phyloP scores from a whole-genome alignment of 345 rosid species.

The Pistacia integerrima region DNA sequence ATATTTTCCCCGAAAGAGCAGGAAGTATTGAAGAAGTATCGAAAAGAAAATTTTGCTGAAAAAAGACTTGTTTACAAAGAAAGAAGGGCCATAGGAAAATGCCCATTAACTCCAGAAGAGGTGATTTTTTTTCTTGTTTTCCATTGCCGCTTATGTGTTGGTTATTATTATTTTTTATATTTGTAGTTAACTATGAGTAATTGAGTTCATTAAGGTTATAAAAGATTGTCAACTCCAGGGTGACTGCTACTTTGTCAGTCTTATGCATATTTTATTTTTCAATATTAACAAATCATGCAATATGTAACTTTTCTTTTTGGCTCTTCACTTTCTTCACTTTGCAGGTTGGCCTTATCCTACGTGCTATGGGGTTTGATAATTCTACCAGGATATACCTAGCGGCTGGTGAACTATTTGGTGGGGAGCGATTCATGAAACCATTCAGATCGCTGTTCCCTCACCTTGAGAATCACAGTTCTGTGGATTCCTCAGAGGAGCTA shows the following conservation, averaged over 20 bases:
- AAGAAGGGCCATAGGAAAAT: conserved; percentile 90
- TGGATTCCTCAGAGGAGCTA: conserved; percentile 75
- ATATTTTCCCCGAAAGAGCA: conserved; percentile 82
- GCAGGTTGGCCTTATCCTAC: conserved; percentile 93
- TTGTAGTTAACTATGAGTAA: background rate
- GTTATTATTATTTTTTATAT: background rate
- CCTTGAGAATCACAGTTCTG: conserved; percentile 93
- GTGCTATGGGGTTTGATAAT: conserved; percentile 89
- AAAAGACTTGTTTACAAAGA: conserved; percentile 66
- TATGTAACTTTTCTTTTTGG: background rate
- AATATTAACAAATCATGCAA: background rate
- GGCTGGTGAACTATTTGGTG: conserved; percentile 96
- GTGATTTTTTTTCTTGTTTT: conserved; percentile 33
- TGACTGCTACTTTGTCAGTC: background rate
- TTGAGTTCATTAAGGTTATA: conserved; percentile 1
- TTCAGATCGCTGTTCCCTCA: conserved; percentile 77
- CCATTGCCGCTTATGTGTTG: conserved; percentile 7
- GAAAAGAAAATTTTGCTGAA: conserved; percentile 78
- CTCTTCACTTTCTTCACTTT: conserved; percentile 29
- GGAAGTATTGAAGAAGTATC: conserved; percentile 70
- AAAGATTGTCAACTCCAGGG: background rate
- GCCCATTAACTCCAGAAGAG: conserved; percentile 95
- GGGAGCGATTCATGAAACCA: conserved; percentile 86
- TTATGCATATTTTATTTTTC: background rate
- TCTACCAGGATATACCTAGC: conserved; percentile 90